Evolutionary conservation across 768 basidiomycete genomes (phyloP).

Genomic region (Phlebiopsis gigantea): DNA sequence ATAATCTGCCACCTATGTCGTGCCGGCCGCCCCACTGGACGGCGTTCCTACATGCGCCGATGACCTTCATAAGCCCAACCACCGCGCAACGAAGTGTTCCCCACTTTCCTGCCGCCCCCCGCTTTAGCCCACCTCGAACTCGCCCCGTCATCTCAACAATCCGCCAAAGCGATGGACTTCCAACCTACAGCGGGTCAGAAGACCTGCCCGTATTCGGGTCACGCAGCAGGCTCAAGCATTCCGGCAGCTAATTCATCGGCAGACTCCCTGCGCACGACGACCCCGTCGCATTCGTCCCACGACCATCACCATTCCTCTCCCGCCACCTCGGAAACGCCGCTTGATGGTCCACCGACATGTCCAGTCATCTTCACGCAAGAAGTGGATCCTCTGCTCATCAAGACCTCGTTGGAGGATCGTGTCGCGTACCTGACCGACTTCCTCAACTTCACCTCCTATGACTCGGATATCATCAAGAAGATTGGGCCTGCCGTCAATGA

Average conservation of each 20-base stretch:
- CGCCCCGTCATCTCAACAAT: background rate
- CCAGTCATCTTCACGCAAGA: conserved; percentile 23
- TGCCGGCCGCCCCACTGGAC: background rate
- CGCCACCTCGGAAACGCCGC: background rate
- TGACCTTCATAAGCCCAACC: background rate
- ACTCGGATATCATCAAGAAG: conserved; percentile 37
- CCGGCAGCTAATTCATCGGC: background rate
- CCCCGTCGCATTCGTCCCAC: conserved; percentile 8
- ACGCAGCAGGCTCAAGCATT: background rate
- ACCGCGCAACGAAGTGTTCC: background rate
- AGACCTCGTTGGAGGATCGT: conserved; percentile 32
- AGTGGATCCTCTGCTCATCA: conserved; percentile 23
- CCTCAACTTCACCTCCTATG: conserved; percentile 36
- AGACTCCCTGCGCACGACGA: background rate
- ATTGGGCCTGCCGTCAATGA: conserved; percentile 36
- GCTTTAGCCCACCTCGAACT: background rate
- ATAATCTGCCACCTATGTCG: background rate
- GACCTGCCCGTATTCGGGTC: conserved; percentile 8
- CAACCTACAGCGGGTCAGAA: background rate
- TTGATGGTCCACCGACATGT: conserved; percentile 6
- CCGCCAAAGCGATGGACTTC: background rate
- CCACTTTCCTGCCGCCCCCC: background rate
- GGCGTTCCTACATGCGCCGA: background rate
- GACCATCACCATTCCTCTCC: conserved; percentile 3
- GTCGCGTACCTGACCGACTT: conserved; percentile 42